phyloP scores from a whole-genome alignment of 257 asterid genomes.

The Avicennia marina region DNA sequence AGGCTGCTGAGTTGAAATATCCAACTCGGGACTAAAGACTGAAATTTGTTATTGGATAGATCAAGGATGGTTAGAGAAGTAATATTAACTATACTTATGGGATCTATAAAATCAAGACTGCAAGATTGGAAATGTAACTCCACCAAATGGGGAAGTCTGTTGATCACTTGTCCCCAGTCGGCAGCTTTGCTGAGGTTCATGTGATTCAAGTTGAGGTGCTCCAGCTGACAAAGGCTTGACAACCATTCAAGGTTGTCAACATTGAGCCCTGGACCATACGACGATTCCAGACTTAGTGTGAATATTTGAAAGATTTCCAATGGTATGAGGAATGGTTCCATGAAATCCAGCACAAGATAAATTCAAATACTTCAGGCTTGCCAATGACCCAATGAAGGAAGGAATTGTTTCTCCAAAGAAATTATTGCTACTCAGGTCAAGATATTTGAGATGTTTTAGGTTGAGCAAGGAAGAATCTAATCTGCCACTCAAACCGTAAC shows the following conservation, averaged over 20 bases:
- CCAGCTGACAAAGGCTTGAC: slow-evolving; percentile 13
- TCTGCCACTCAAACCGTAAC: background rate
- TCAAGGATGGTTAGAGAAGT: slow-evolving; percentile 14
- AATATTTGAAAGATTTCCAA: slow-evolving; percentile 25
- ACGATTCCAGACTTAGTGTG: background rate
- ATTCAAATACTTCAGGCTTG: slow-evolving; percentile 16
- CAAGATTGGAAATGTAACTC: background rate
- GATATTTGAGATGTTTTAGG: slow-evolving; percentile 18
- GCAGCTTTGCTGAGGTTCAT: slow-evolving; percentile 18
- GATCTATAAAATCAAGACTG: slow-evolving; percentile 2
- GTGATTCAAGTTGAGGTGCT: background rate
- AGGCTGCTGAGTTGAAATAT: slow-evolving; percentile 23
- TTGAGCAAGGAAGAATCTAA: slow-evolving; percentile 17
- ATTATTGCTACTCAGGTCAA: slow-evolving; percentile 16
- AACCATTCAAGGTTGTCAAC: slow-evolving; percentile 24
- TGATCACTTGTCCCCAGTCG: slow-evolving; percentile 18
- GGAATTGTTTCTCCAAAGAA: slow-evolving; percentile 22
- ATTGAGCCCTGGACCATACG: background rate
- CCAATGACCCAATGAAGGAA: slow-evolving; percentile 15
- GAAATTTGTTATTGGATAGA: background rate
- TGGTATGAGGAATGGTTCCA: slow-evolving; percentile 6
- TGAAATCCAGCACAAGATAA: slow-evolving; percentile 10
- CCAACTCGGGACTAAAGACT: slow-evolving; percentile 20
- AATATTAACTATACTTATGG: background rate
- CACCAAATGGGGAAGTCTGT: slow-evolving; percentile 14